Evolutionary conservation across 768 basidiomycete species (phyloP), one percentile per base, ranked within the genome.

Genomic region (Coprinopsis strossmayeri): DNA sequence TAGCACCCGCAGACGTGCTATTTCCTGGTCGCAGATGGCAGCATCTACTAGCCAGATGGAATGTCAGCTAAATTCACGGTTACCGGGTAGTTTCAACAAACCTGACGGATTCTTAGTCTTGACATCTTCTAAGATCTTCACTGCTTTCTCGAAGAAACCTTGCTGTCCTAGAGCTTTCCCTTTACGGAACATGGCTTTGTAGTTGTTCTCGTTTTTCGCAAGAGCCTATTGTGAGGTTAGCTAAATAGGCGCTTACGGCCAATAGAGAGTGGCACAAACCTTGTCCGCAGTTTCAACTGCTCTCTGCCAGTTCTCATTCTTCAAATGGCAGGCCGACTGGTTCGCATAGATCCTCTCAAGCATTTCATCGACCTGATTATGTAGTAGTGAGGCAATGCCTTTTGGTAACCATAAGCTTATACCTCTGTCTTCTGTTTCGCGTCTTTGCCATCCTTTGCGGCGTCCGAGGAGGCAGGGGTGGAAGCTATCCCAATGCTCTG

Each of bases 291-390:
- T 82, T 55, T 91, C 87, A 45, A 78, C 61, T 0, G 82, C 84
- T 12, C 90, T 79, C 58, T 80, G 78, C 85, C 85, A 92, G 59
- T 89, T 92, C 40, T 72, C 70, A 43, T 79, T 79, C 64, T 88
- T 90, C 58, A 91, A 67, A 61, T 91, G 87, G 55, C 87, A 89
- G 3, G 87, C 87, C 2, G 83, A 79, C 84, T 88, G 86, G 49
- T 92, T 92, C 2, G 86, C 78, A 53, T 91, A 87, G 39, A 91
- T 79, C 68, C 86, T 91, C 64, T 87, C 87, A 17, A 88, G 63
- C 32, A 90, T 72, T 9, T 81, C 69, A 61, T 91, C 90, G 17
- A 81, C 73, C 89, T 91, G 21, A 27, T 43, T 28, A 47, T 41
- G 53, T 17, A 18, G 20, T 23, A 51, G 32, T 24, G 24, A 26